These are phyloP conservation scores for Diaporthe ilicicola DNA, from an alignment of 2,329 filamentous ascomycete genomes.

Conservation along the genomic window DNA sequence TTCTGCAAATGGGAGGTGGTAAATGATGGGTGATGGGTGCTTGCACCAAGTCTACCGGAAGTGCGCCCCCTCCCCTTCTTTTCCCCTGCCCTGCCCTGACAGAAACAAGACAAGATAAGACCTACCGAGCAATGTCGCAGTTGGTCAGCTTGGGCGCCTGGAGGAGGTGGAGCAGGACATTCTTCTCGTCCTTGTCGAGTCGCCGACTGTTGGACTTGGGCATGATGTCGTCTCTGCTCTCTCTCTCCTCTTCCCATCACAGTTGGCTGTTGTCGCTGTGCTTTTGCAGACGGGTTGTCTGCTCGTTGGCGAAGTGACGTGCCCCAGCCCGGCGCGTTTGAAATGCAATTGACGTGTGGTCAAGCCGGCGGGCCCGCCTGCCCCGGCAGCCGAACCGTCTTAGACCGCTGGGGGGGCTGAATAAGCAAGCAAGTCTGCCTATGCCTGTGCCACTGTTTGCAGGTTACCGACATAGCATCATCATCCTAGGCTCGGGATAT, in stretches of 20 bases:
- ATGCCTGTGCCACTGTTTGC: too few relatives aligned
- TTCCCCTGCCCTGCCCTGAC: neutral
- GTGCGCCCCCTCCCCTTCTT: too few relatives aligned
- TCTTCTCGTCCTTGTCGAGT: slow-evolving; percentile 32
- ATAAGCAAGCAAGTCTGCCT: neutral
- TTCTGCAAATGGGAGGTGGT: neutral
- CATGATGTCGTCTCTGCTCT: slow-evolving; percentile 1
- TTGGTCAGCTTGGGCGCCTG: slow-evolving; percentile 33
- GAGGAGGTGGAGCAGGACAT: slow-evolving; percentile 31
- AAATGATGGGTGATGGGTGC: neutral
- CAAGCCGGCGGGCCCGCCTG: neutral
- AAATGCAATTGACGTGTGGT: slow-evolving; percentile 18
- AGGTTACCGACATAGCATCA: neutral
- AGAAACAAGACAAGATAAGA: neutral
- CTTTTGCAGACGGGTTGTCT: slow-evolving; percentile 29
- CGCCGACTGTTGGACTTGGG: slow-evolving; percentile 29
- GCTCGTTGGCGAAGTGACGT: neutral
- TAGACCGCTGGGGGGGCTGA: neutral
- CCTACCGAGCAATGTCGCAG: slow-evolving; percentile 29
- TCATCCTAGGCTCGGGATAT: neutral
- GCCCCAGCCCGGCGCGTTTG: slow-evolving; percentile 11
- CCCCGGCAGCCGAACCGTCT: neutral
- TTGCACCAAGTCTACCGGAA: neutral
- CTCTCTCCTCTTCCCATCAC: neutral
- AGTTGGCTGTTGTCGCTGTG: neutral